These are phyloP conservation scores for Penicillium desertorum DNA, from an alignment of 495 filamentous ascomycete species.

Conservation along the genomic window DNA sequence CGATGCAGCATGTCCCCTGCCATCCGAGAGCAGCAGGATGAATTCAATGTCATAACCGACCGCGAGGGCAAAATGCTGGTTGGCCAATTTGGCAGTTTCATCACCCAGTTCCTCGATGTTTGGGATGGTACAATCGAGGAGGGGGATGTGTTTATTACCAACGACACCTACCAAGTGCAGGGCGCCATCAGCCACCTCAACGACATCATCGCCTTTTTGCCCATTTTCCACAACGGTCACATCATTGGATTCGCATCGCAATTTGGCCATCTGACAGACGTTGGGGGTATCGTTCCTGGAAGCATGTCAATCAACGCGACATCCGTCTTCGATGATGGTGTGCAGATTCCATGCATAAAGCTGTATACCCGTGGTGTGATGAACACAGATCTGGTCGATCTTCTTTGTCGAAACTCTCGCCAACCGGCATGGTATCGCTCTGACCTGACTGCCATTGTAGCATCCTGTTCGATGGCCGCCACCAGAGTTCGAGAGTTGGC, in stretches of 20 bases:
- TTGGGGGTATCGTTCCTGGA: constrained; percentile 51
- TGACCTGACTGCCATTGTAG: constrained; percentile 49
- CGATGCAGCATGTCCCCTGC: constrained; percentile 53
- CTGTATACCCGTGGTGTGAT: constrained; percentile 44
- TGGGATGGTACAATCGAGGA: constrained; percentile 49
- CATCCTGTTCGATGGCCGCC: constrained; percentile 47
- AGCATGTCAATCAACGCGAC: constrained; percentile 54
- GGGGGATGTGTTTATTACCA: constrained; percentile 52
- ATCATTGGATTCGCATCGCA: constrained; percentile 51
- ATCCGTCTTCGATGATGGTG: constrained; percentile 52
- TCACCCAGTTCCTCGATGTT: constrained; percentile 45
- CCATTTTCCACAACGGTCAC: constrained; percentile 44
- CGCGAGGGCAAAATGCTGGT: constrained; percentile 50
- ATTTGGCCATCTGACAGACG: constrained; percentile 53
- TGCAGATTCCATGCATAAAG: constrained; percentile 53
- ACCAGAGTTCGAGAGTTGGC: constrained; percentile 45
- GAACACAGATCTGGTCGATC: constrained; percentile 43
- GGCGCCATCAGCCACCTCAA: constrained; percentile 52
- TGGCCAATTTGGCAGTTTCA: constrained; percentile 53
- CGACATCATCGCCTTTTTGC: constrained; percentile 49
- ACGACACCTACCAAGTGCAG: constrained; percentile 51
- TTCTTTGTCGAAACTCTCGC: constrained; percentile 50
- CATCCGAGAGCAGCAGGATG: constrained; percentile 53
- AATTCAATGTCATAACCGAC: constrained; percentile 54
- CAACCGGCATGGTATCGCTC: constrained; percentile 52